Evolutionary conservation across 2,329 filamentous ascomycete species (phyloP), one percentile per base, ranked within the genome.

Genomic region (Apiospora marii): DNA sequence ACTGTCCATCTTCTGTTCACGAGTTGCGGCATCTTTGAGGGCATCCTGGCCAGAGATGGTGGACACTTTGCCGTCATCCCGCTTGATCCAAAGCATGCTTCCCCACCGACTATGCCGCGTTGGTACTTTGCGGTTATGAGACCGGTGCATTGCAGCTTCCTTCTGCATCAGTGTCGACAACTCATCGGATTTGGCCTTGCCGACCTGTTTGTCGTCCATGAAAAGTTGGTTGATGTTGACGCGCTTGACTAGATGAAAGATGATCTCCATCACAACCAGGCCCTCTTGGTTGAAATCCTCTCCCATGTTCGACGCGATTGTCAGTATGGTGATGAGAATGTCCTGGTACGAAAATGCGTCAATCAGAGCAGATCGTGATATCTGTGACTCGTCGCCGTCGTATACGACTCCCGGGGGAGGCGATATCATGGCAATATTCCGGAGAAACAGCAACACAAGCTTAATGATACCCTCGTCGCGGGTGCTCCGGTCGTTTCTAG

Each of bases 21-120:
- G 92, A 51, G 89, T 89, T 12, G 93, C 88, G 8, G 91, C 89
- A 77, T 94, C 91, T 3, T 91, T 89, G 64, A 99, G 88, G 5
- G 93, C 93, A 77, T 95, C 92, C 80, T 98, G 96, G 0, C 96
- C 96, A 0, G 95, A 95, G 1, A 99, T 89, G 0, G 95, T 95
- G 0, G 94, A 93, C 77, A 96, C 90, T 78, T 95, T 95, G 69
- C 93, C 91, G 76, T 95, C 93, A 68, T 95, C 93, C 72, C 95
- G 88, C 84, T 97, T 94, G 49, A 99, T 91, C 95, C 96, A 98
- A 46, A 98, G 91, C 94, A 98, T 98, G 14, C 95, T 97, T 3
- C 96, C 96, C 79, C 98, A 99, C 46, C 96, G 90, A 77, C 95
- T 97, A 82, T 99, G 96, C 68, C 96, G 88, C 3, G 94, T 95